Conservation (phyloP, 306 rosid species). For the Sophora flavescens region DNA sequence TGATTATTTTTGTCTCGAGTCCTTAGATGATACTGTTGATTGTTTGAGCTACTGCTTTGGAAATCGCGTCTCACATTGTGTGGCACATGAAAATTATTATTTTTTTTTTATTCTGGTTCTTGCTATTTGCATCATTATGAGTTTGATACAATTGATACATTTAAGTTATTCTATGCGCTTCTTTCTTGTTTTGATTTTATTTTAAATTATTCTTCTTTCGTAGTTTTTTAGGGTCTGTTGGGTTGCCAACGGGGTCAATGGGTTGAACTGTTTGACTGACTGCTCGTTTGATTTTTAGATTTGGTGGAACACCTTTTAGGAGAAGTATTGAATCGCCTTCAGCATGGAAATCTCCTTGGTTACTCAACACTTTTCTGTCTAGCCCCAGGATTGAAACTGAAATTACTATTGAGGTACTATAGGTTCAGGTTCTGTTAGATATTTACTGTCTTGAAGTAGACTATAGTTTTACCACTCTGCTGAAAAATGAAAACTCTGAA, state of each 20-base stretch:
- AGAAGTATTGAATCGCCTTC: slow-evolving; percentile 97
- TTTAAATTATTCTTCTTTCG: neutral
- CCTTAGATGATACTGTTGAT: neutral
- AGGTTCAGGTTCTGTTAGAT: slow-evolving; percentile 32
- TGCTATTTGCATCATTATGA: neutral
- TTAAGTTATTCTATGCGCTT: too few relatives aligned
- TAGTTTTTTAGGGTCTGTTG: too few relatives aligned
- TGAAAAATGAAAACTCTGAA: slow-evolving; percentile 23
- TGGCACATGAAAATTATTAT: neutral
- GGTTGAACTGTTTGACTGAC: slow-evolving; percentile 20
- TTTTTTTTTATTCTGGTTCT: neutral
- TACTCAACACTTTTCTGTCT: slow-evolving; percentile 72
- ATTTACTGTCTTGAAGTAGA: neutral
- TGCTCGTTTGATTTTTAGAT: slow-evolving; percentile 62
- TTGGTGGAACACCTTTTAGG: slow-evolving; percentile 81
- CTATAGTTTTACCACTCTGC: slow-evolving; percentile 8
- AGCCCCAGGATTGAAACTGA: slow-evolving; percentile 86
- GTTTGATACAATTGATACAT: neutral
- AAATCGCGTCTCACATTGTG: neutral
- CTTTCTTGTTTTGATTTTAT: neutral
- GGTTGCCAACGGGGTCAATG: neutral
- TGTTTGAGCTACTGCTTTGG: neutral
- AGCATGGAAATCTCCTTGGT: slow-evolving; percentile 98
- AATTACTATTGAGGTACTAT: slow-evolving; percentile 84
- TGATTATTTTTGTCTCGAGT: neutral